A percentile compares a stretch with the other conserved stretches of the same genome.
Evolutionary conservation across 2,329 filamentous ascomycete species (phyloP).

Genomic region (Plectosphaerella sp.): DNA sequence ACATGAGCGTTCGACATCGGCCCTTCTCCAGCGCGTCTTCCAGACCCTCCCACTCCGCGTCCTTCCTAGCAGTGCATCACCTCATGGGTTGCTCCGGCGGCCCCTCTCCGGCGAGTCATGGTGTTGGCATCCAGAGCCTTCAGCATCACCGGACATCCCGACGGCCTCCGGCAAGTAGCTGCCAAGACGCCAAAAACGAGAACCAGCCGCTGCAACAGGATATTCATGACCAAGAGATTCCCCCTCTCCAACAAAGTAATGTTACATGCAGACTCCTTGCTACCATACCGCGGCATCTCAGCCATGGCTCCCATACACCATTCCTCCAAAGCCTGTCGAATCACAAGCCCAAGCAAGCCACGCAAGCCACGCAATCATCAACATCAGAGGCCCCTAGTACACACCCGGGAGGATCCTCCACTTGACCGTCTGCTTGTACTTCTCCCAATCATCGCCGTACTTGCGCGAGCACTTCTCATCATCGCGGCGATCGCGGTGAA

Average conservation of each 20-base stretch:
- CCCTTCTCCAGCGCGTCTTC: too few species aligned
- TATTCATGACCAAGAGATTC: background rate
- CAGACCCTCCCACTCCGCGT: too few species aligned
- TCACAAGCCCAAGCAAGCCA: background rate
- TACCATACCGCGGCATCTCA: background rate
- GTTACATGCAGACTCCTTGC: background rate
- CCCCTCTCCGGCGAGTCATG: too few species aligned
- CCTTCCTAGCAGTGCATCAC: too few species aligned
- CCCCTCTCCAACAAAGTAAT: background rate
- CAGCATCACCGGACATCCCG: too few species aligned
- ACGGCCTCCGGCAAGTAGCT: too few species aligned
- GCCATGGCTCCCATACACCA: background rate
- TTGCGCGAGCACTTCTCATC: constrained; percentile 88
- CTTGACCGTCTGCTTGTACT: constrained; percentile 77
- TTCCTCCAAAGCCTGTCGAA: background rate
- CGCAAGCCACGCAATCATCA: too few species aligned
- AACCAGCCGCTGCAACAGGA: background rate
- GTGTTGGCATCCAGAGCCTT: too few species aligned
- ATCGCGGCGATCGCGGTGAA: constrained; percentile 83
- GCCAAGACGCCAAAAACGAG: too few species aligned
- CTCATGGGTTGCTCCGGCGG: too few species aligned
- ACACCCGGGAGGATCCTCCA: constrained; percentile 82
- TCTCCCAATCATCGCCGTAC: constrained; percentile 89
- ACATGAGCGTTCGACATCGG: too few species aligned
- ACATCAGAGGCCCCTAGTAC: constrained; percentile 49